Base-by-base conservation (phyloP, 192 early-diverging fungal genomes). In the Podila horticola region DNA sequence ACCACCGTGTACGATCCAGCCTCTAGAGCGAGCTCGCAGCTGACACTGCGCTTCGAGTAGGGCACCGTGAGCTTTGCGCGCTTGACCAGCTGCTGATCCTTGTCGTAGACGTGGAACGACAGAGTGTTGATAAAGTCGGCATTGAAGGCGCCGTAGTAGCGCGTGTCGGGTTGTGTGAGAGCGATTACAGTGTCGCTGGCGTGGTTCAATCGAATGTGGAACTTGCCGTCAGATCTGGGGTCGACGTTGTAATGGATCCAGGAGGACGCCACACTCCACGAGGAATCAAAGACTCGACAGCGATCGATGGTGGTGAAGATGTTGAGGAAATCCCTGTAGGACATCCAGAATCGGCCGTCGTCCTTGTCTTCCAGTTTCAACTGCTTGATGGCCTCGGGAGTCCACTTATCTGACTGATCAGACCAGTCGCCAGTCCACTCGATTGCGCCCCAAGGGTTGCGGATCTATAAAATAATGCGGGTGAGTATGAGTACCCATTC, bases 391-490 rank as follows among this genome's bases (percentile, higher is more conserved):
- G 69, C 68, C 58, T 84, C 75, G 5, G 83, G 72, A 0, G 72
- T 75, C 83, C 75, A 84, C 36, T 74, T 75, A 34, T 84, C 74
- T 15, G 75, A 75, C 13, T 69, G 65, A 71, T 84, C 75, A 22
- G 75, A 81, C 83, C 75, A 84, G 28, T 71, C 70, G 10, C 88
- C 88, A 19, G 74, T 85, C 88, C 88, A 90, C 57, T 89, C 88
- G 15, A 74, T 58, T 26, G 84, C 62, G 3, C 88, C 88, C 82
- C 79, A 83, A 55, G 88, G 88, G n/a, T 90, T 90, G 36, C 88
- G 69, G 76, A 86, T 57, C 82, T 79, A 60, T 52, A 20, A 45
- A 45, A n/a, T n/a, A n/a, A n/a, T n/a, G n/a, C n/a, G n/a, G n/a
- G n/a, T n/a, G n/a, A n/a, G n/a, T n/a, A n/a, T 45, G 3, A 45